These are phyloP conservation scores for Xanthoconium stramineum DNA, from an alignment of 768 basidiomycete genomes.

Conservation along the genomic window DNA sequence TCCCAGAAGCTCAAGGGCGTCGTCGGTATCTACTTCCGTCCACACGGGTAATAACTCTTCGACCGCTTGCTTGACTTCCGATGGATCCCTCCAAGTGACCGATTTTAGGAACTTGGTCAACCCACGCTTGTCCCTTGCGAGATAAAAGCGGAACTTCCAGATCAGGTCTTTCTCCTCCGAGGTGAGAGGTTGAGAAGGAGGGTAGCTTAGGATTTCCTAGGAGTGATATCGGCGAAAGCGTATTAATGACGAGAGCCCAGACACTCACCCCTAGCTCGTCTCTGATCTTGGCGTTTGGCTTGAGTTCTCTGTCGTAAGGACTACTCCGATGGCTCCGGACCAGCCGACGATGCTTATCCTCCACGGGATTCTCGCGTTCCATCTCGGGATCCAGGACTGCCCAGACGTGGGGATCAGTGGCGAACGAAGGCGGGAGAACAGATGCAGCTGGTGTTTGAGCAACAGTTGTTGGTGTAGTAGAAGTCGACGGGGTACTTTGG, in stretches of 20 bases:
- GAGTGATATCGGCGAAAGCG: background rate
- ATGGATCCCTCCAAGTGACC: slow-evolving; percentile 94
- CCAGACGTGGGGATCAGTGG: slow-evolving; percentile 76
- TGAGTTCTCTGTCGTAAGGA: slow-evolving; percentile 91
- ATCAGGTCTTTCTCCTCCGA: slow-evolving; percentile 94
- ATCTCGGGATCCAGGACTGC: slow-evolving; percentile 88
- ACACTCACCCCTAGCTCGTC: slow-evolving; percentile 82
- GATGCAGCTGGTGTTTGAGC: slow-evolving; percentile 39
- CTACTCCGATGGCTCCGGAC: slow-evolving; percentile 95
- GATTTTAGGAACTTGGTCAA: slow-evolving; percentile 97
- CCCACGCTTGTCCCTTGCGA: slow-evolving; percentile 86
- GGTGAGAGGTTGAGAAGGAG: slow-evolving; percentile 81
- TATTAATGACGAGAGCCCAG: background rate
- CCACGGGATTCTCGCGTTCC: slow-evolving; percentile 90
- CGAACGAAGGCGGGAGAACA: slow-evolving; percentile 47
- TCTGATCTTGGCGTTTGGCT: slow-evolving; percentile 93
- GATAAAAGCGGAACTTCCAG: slow-evolving; percentile 99
- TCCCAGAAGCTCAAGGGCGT: slow-evolving; percentile 91
- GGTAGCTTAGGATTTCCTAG: slow-evolving; percentile 86
- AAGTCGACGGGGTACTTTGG: slow-evolving; percentile 38
- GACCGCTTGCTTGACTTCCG: slow-evolving; percentile 96
- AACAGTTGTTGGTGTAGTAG: slow-evolving; percentile 38
- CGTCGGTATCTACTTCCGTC: slow-evolving; percentile 96
- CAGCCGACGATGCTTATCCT: slow-evolving; percentile 92
- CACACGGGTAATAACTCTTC: slow-evolving; percentile 93